Evolutionary conservation across 192 early-diverging fungal species (phyloP).

Genomic region (Glomus cerebriforme): DNA sequence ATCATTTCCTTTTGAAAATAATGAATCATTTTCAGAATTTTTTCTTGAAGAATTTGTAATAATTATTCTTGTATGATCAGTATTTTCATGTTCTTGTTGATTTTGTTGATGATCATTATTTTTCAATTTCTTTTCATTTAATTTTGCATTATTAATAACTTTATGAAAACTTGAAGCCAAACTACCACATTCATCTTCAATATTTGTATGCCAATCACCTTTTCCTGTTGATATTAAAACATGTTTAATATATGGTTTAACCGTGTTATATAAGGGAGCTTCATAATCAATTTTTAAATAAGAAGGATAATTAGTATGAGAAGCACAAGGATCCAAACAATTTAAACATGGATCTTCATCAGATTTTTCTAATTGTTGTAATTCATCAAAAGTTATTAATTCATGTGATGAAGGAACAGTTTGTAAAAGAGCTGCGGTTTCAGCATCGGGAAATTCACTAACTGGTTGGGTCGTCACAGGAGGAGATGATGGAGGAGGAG

Average conservation of each 20-base stretch:
- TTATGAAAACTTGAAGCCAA: constrained; percentile 47
- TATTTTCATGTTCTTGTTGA: background rate
- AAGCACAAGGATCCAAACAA: constrained; percentile 48
- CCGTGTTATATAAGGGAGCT: constrained; percentile 46
- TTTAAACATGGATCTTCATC: constrained; percentile 43
- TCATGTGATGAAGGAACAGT: background rate
- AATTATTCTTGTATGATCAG: constrained; percentile 43
- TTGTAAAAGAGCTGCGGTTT: background rate
- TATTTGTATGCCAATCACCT: constrained; percentile 50
- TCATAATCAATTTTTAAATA: constrained; percentile 55
- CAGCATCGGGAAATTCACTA: background rate
- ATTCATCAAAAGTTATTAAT: background rate
- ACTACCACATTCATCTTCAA: constrained; percentile 51
- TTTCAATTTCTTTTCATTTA: constrained; percentile 20
- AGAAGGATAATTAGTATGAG: constrained; percentile 49
- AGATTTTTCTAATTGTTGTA: background rate
- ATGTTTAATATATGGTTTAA: constrained; percentile 57
- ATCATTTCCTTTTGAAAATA: constrained; percentile 24
- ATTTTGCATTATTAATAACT: constrained; percentile 33
- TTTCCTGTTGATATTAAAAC: constrained; percentile 57
- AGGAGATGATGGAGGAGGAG: no score
- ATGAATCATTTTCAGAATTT: constrained; percentile 15
- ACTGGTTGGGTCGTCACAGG: background rate
- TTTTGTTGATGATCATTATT: background rate
- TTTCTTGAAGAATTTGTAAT: constrained; percentile 45